These are phyloP conservation scores for Claviceps digitariae DNA, from an alignment of 2,329 filamentous ascomycete species.

Conservation along the genomic window DNA sequence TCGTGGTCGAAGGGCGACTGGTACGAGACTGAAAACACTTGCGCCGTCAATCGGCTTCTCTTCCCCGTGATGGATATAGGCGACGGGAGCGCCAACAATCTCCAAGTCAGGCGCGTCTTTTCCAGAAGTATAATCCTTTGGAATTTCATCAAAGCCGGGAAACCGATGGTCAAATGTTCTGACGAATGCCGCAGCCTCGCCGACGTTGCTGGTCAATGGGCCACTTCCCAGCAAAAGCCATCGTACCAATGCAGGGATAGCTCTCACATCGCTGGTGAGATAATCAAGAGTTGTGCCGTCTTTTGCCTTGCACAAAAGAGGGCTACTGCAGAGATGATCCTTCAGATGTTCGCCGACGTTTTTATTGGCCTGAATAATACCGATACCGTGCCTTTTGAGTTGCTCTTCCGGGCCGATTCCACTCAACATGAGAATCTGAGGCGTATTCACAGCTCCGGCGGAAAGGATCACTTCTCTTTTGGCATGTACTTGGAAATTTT, in stretches of 20 bases:
- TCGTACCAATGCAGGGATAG: slow-evolving; percentile 7
- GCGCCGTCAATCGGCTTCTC: slow-evolving; percentile 2
- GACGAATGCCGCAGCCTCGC: slow-evolving; percentile 9
- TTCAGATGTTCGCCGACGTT: slow-evolving; percentile 44
- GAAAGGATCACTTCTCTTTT: slow-evolving; percentile 8
- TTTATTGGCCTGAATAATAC: slow-evolving; percentile 38
- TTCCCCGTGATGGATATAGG: slow-evolving; percentile 11
- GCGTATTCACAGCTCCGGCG: slow-evolving; percentile 4
- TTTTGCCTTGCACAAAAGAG: slow-evolving; percentile 8
- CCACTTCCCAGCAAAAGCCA: slow-evolving; percentile 9
- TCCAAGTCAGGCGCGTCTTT: slow-evolving; percentile 8
- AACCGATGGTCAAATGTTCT: slow-evolving; percentile 7
- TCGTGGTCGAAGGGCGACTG: slow-evolving; percentile 8
- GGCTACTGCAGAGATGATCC: slow-evolving; percentile 12
- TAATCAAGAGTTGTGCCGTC: slow-evolving; percentile 7
- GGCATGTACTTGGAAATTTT: slow-evolving; percentile 16
- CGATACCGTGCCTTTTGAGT: slow-evolving; percentile 2
- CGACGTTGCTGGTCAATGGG: slow-evolving; percentile 9
- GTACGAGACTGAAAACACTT: slow-evolving; percentile 6
- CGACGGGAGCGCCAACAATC: slow-evolving; percentile 7
- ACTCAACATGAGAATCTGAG: slow-evolving; percentile 3
- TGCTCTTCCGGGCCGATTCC: slow-evolving; percentile 4
- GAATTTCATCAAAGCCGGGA: slow-evolving; percentile 1
- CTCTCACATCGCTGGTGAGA: slow-evolving; percentile 6
- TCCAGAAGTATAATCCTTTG: slow-evolving; percentile 9